Conservation (phyloP, 2,329 filamentous ascomycete species). For the Fusarium humuli region DNA sequence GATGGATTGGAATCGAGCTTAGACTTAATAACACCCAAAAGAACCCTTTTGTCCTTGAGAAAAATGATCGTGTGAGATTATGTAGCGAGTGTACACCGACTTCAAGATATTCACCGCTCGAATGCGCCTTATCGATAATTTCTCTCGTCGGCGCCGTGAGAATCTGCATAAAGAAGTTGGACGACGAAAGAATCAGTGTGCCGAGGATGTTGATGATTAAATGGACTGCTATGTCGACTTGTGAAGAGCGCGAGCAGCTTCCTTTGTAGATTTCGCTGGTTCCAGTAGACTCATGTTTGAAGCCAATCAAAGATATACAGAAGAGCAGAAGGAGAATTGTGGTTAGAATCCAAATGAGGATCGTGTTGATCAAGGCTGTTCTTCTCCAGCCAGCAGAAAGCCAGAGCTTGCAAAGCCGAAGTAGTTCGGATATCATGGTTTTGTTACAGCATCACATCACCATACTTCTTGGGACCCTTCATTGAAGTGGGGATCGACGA, state of each 20-base stretch:
- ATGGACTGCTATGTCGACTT: neutral
- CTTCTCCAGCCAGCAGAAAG: neutral
- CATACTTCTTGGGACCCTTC: too few relatives aligned
- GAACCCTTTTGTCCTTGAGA: neutral
- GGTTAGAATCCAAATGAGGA: neutral
- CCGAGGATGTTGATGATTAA: neutral
- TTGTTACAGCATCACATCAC: neutral
- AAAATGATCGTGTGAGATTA: neutral
- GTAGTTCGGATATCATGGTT: rapidly evolving
- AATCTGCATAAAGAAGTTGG: neutral
- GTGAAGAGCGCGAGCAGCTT: neutral
- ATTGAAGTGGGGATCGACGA: neutral
- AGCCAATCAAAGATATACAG: neutral
- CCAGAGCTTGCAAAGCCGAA: rapidly evolving
- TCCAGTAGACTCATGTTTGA: neutral
- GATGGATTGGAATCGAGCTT: rapidly evolving
- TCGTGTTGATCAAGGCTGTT: neutral
- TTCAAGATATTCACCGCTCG: neutral
- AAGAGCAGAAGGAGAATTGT: rapidly evolving
- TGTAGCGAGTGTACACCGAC: neutral
- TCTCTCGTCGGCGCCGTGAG: neutral
- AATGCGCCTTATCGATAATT: rapidly evolving
- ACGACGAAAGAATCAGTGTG: rapidly evolving
- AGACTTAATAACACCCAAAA: neutral
- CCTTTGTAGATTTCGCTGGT: neutral